Evolutionary conservation across 1,284 basidiomycete genomes (phyloP).

Genomic region (Ustilago curta): DNA sequence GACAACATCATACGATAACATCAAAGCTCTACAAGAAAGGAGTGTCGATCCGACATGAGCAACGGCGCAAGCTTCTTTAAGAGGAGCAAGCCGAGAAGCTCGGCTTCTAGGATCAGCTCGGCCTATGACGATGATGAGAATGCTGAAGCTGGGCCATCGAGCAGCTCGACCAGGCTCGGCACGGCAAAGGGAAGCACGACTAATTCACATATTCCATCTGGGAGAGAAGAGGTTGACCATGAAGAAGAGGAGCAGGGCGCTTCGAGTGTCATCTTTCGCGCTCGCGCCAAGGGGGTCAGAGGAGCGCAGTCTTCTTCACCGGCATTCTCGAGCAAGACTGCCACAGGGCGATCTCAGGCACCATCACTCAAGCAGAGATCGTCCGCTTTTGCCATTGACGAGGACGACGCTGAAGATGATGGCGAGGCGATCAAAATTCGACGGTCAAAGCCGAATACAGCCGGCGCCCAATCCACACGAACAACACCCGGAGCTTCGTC

Average conservation of each 20-base stretch:
- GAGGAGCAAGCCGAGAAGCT: constrained; percentile 32
- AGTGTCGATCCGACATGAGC: constrained; percentile 11
- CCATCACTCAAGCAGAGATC: background rate
- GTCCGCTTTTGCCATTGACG: constrained; percentile 8
- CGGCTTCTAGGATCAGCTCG: constrained; percentile 26
- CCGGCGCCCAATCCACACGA: constrained; percentile 18
- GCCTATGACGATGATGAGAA: constrained; percentile 20
- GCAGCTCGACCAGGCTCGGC: background rate
- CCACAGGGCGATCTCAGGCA: background rate
- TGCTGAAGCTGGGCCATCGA: constrained; percentile 15
- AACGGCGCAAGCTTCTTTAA: constrained; percentile 36
- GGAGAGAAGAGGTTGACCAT: constrained; percentile 10
- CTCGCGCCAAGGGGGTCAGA: constrained; percentile 17
- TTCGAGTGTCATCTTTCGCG: constrained; percentile 26
- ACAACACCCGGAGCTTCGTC: background rate
- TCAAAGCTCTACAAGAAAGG: background rate
- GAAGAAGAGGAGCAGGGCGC: background rate
- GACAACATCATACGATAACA: background rate
- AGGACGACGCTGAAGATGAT: constrained; percentile 14
- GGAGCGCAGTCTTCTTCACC: constrained; percentile 9
- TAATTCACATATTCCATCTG: background rate
- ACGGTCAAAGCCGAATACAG: constrained; percentile 20
- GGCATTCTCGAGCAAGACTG: background rate
- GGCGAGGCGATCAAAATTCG: constrained; percentile 28
- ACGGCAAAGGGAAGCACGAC: background rate